These are phyloP conservation scores for Coemansia sp. DNA, from an alignment of 192 early-diverging fungal species.

Conservation along the genomic window DNA sequence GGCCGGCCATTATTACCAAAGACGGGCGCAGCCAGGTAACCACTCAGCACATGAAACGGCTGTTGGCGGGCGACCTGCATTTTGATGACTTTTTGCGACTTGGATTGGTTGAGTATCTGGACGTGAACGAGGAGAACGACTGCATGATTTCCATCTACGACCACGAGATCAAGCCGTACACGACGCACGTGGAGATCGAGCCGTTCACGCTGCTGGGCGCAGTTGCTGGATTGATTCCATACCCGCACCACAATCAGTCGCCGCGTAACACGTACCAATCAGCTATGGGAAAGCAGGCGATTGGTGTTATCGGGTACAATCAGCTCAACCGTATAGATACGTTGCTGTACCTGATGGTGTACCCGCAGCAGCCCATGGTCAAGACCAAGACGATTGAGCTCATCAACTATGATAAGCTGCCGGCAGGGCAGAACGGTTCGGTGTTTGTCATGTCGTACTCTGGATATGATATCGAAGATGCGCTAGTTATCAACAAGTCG, in stretches of 20 bases:
- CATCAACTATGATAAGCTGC: conserved; percentile 93
- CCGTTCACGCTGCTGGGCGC: conserved; percentile 94
- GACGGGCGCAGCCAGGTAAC: conserved; percentile 69
- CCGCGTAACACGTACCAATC: conserved; percentile 98
- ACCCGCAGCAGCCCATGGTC: conserved; percentile 97
- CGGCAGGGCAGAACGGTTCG: conserved; percentile 85
- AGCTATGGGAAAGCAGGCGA: conserved; percentile 99
- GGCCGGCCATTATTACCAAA: conserved; percentile 93
- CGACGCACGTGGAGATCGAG: conserved; percentile 95
- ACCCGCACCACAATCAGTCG: conserved; percentile 98
- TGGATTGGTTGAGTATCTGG: conserved; percentile 93
- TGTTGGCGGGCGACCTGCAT: conserved; percentile 57
- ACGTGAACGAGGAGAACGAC: conserved; percentile 98
- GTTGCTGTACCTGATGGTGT: conserved; percentile 91
- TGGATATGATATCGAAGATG: conserved; percentile 99
- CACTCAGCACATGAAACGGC: conserved; percentile 62
- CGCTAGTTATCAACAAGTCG: conserved; percentile 89
- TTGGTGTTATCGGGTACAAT: conserved; percentile 95
- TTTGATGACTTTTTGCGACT: conserved; percentile 92
- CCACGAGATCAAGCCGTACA: conserved; percentile 76
- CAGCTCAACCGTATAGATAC: conserved; percentile 94
- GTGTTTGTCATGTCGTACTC: conserved; percentile 97
- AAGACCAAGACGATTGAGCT: conserved; percentile 96
- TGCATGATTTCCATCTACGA: conserved; percentile 92
- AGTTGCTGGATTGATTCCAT: conserved; percentile 97